A percentile compares a stretch with the other conserved stretches of the same genome.
Evolutionary conservation across 768 basidiomycete genomes (phyloP).

Genomic region (Solioccasus polychromus): DNA sequence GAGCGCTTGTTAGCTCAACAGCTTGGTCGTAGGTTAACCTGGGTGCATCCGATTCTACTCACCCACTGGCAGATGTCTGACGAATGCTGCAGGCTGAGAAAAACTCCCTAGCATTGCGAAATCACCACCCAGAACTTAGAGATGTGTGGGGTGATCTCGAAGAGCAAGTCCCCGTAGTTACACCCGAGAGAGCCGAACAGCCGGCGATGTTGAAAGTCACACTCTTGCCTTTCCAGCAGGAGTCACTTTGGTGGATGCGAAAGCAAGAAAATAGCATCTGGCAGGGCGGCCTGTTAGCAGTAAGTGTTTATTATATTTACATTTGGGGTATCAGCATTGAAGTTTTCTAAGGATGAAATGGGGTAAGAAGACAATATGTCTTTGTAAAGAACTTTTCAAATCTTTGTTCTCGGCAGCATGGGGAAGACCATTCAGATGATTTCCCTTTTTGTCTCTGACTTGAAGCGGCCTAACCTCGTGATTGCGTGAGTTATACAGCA

Average conservation of each 20-base stretch:
- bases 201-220: conserved; percentile 81
- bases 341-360: conserved; percentile 85
- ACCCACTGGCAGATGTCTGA: neutral
- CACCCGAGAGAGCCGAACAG: conserved; percentile 71
- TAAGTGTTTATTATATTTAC: conserved; percentile 35
- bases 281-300: conserved; percentile 90
- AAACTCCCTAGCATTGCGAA: conserved; percentile 56
- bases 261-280: conserved; percentile 86
- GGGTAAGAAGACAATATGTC: conserved; percentile 49
- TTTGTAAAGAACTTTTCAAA: conserved; percentile 4
- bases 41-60: conserved; percentile 42
- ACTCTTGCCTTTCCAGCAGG: conserved; percentile 91
- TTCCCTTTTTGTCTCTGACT: conserved; percentile 77
- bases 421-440: conserved; percentile 98
- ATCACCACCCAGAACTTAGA: conserved; percentile 75
- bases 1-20: conserved; percentile 49
- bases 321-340: too few species aligned
- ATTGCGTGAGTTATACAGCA: conserved; percentile 64
- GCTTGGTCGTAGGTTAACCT: conserved; percentile 73
- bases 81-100: conserved; percentile 62
- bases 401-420: conserved; percentile 52
- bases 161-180: conserved; percentile 52
- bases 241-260: conserved; percentile 95
- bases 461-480: conserved; percentile 81
- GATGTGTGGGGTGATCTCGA: conserved; percentile 89